Percentiles rank a stretch among this genome's conserved stretches.
These are phyloP conservation scores for Backusella luteola DNA, from an alignment of 192 early-diverging fungal genomes.

Conservation along the genomic window DNA sequence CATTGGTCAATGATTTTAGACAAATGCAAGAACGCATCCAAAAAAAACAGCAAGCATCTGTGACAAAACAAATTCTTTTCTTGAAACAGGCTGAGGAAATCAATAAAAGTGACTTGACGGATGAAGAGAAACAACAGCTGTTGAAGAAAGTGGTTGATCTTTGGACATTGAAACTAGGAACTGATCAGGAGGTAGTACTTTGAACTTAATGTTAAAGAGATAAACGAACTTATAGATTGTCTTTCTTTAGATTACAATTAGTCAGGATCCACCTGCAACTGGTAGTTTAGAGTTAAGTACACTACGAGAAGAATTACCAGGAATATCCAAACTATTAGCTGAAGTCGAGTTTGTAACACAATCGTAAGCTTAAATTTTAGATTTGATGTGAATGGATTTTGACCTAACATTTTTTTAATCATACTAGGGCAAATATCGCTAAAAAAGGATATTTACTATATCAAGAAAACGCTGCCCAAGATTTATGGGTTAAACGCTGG, in stretches of 20 bases:
- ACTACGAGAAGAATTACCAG: slow-evolving; percentile 2
- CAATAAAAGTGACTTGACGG: background rate
- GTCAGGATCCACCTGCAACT: slow-evolving; percentile 43
- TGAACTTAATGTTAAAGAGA: background rate
- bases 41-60: slow-evolving; percentile 39
- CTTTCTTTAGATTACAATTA: slow-evolving; percentile 37
- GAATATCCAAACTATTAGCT: slow-evolving; percentile 37
- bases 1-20: slow-evolving; percentile 56
- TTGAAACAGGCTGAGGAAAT: slow-evolving; percentile 11
- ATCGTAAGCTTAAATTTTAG: slow-evolving; percentile 28
- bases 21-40: slow-evolving; percentile 30
- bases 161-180: slow-evolving; percentile 36
- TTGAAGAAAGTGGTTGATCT: slow-evolving; percentile 19
- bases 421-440: slow-evolving; percentile 47
- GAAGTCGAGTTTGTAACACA: slow-evolving; percentile 43
- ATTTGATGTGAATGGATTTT: background rate
- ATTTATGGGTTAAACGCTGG: slow-evolving; percentile 76
- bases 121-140: slow-evolving; percentile 13
- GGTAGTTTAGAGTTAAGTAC: slow-evolving; percentile 18
- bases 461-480: slow-evolving; percentile 50
- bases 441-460: slow-evolving; percentile 55
- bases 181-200: slow-evolving; percentile 35
- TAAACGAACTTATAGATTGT: background rate
- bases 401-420: background rate
- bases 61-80: slow-evolving; percentile 40